Evolutionary conservation across 345 rosid genomes (phyloP).

Genomic region (Eucalyptus curtisii): DNA sequence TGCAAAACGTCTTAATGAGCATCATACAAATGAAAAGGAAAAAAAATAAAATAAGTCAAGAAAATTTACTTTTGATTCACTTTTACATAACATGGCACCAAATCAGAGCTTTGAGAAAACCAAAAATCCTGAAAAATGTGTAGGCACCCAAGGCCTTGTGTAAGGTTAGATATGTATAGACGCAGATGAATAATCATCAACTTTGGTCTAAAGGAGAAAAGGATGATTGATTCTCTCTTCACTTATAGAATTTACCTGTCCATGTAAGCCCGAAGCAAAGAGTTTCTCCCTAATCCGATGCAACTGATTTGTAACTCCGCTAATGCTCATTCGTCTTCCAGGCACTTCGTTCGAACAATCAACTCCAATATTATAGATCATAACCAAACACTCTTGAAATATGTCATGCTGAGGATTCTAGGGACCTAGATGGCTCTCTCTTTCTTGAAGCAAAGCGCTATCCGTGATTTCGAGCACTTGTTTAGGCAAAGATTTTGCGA

Average conservation of each 20-base stretch:
- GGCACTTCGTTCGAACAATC: neutral
- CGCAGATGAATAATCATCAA: neutral
- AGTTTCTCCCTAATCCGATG: neutral
- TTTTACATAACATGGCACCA: neutral
- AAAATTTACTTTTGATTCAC: neutral
- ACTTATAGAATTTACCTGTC: neutral
- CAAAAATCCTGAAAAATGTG: neutral
- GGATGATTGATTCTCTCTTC: neutral
- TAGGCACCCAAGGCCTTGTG: neutral
- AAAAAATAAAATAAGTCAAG: no score
- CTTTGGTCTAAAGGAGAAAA: neutral
- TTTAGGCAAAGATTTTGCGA: neutral
- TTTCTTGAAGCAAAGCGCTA: neutral
- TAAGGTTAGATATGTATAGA: neutral
- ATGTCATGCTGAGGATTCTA: neutral
- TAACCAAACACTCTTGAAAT: neutral
- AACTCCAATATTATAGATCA: neutral
- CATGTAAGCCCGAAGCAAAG: neutral
- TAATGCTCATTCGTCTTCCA: neutral
- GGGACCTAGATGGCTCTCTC: neutral
- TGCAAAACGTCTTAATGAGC: no score
- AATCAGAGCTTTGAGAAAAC: neutral
- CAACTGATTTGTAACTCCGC: neutral
- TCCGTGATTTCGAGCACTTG: neutral
- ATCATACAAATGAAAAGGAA: no score